phyloP scores from a whole-genome alignment of 2,329 filamentous ascomycete species.

The Penicillium sumatraense region DNA sequence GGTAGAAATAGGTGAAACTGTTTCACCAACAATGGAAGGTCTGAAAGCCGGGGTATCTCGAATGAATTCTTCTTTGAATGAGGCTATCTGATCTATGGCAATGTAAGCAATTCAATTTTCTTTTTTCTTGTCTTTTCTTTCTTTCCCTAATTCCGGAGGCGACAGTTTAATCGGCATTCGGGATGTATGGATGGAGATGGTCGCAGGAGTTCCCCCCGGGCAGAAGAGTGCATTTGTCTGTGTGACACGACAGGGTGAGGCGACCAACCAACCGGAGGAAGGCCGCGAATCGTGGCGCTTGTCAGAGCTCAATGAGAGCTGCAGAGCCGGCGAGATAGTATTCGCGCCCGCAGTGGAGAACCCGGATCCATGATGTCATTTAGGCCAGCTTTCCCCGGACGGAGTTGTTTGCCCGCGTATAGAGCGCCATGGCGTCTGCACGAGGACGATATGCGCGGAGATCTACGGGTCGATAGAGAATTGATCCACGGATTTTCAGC shows the following conservation, averaged over 20 bases:
- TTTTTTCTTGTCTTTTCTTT: too few species aligned
- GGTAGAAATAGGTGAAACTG: not conserved
- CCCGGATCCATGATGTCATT: slow-evolving; percentile 5
- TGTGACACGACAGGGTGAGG: not conserved
- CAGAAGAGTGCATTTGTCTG: not conserved
- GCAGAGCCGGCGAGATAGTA: not conserved
- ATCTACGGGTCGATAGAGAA: not conserved
- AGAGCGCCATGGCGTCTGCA: not conserved
- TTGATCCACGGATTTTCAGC: too few species aligned
- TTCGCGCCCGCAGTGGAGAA: not conserved
- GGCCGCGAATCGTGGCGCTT: not conserved
- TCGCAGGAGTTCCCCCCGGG: too few species aligned
- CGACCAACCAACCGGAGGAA: not conserved
- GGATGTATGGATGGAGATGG: too few species aligned
- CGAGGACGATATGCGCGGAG: not conserved
- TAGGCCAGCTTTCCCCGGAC: not conserved
- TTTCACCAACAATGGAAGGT: too few species aligned
- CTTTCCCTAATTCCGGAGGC: too few species aligned
- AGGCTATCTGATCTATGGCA: not conserved
- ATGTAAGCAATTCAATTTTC: too few species aligned
- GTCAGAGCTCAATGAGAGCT: not conserved
- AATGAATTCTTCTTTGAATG: not conserved
- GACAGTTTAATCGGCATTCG: too few species aligned
- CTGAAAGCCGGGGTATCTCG: not conserved
- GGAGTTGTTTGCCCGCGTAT: not conserved